Evolutionary conservation across 768 basidiomycete species (phyloP).

Genomic region (Macrolepiota dolichaula): DNA sequence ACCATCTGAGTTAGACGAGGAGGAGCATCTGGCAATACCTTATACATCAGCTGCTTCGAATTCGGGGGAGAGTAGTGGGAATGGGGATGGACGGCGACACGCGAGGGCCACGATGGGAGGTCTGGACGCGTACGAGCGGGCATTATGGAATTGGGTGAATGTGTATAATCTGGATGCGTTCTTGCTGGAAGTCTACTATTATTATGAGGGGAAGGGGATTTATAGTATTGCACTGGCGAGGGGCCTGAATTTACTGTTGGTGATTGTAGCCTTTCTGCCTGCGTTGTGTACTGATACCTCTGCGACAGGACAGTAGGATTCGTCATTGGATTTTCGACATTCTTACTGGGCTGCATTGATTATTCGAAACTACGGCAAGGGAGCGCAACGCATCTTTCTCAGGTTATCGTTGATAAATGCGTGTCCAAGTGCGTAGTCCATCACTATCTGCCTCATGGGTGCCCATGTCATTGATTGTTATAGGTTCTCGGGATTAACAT

Average conservation of each 20-base stretch:
- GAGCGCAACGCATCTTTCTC: constrained; percentile 63
- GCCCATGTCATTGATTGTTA: background rate
- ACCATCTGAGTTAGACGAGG: constrained; percentile 58
- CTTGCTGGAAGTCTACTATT: constrained; percentile 91
- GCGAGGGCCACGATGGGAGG: constrained; percentile 55
- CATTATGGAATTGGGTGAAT: constrained; percentile 99
- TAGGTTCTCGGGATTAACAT: constrained; percentile 82
- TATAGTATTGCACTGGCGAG: constrained; percentile 91
- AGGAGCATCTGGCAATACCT: constrained; percentile 24
- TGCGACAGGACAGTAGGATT: constrained; percentile 87
- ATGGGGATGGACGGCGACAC: constrained; percentile 29
- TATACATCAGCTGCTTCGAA: constrained; percentile 13
- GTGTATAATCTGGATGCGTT: constrained; percentile 96
- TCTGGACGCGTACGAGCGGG: constrained; percentile 82
- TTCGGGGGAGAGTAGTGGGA: constrained; percentile 23
- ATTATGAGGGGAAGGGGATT: constrained; percentile 96
- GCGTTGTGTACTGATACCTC: constrained; percentile 20
- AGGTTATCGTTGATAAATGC: constrained; percentile 81
- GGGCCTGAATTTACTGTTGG: constrained; percentile 93
- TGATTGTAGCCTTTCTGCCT: constrained; percentile 20
- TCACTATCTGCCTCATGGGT: constrained; percentile 1
- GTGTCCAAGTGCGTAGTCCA: constrained; percentile 64
- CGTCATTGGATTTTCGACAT: constrained; percentile 97
- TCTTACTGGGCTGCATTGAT: constrained; percentile 92
- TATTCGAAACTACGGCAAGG: constrained; percentile 76